phyloP scores from a whole-genome alignment of 108 stramenopile genomes.

The Nannochloropsis oceanica region DNA sequence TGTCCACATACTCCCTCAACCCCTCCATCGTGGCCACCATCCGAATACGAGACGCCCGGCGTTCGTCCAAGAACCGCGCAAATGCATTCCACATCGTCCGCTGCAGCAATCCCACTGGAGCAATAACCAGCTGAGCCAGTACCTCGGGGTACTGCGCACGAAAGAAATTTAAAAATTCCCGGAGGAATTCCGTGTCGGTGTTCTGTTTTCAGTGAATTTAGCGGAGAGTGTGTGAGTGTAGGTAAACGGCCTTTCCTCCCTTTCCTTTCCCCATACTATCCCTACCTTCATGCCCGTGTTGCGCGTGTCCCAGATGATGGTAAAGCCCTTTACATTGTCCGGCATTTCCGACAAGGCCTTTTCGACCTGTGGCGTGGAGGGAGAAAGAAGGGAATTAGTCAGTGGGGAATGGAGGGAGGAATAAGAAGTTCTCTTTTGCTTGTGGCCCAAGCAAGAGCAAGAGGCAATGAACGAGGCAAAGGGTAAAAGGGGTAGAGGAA shows the following conservation, averaged over 20 bases:
- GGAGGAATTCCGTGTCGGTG: neutral
- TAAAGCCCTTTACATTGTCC: neutral
- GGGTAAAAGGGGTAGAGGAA: too few relatives aligned
- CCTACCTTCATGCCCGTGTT: neutral
- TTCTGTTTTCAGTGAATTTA: too few relatives aligned
- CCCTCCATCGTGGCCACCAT: neutral
- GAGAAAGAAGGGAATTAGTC: neutral
- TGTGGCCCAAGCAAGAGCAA: too few relatives aligned
- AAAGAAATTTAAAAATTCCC: neutral
- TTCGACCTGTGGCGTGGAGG: neutral
- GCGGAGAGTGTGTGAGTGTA: too few relatives aligned
- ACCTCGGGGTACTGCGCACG: neutral
- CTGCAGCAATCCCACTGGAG: neutral
- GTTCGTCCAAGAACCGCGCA: neutral
- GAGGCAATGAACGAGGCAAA: too few relatives aligned
- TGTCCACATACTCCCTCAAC: neutral
- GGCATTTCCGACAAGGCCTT: neutral
- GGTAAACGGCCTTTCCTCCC: neutral
- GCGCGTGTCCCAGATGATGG: neutral
- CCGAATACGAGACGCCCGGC: neutral
- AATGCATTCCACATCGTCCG: neutral
- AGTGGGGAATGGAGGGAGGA: too few relatives aligned
- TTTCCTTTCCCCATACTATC: neutral
- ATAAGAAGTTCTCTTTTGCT: too few relatives aligned
- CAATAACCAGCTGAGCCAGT: neutral